Evolutionary conservation across 1,284 basidiomycete genomes (phyloP).

Genomic region (Pseudozyma flocculosa): DNA sequence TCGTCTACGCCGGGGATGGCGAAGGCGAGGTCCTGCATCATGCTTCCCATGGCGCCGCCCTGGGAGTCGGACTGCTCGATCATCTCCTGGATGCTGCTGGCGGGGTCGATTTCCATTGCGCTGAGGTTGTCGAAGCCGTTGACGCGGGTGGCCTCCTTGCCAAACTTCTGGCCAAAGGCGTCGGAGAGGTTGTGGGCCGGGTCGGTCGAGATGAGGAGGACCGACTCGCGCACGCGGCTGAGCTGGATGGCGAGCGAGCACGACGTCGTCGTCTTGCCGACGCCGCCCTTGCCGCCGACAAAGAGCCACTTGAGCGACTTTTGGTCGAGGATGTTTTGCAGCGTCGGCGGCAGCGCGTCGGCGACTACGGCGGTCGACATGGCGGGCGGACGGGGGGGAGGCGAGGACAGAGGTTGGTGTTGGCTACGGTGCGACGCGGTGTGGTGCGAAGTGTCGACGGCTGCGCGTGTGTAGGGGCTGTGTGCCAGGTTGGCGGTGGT

Average conservation of each 20-base stretch:
- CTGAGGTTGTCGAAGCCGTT: slow-evolving; percentile 95
- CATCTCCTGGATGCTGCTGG: slow-evolving; percentile 96
- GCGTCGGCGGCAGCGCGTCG: slow-evolving; percentile 45
- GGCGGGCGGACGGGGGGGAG: not conserved
- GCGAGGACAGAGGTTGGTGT: not conserved
- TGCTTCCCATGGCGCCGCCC: slow-evolving; percentile 82
- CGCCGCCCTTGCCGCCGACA: slow-evolving; percentile 58
- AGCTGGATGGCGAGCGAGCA: slow-evolving; percentile 56
- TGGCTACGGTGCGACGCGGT: too few species aligned
- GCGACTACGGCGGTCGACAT: slow-evolving; percentile 30
- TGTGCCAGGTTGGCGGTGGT: too few species aligned
- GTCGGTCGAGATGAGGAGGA: slow-evolving; percentile 73
- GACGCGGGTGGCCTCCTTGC: slow-evolving; percentile 98
- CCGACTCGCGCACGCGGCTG: slow-evolving; percentile 50
- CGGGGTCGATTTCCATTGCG: slow-evolving; percentile 99
- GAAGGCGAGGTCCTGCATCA: slow-evolving; percentile 99
- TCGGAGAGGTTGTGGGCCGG: slow-evolving; percentile 98
- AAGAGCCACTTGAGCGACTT: slow-evolving; percentile 57
- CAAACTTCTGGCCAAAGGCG: slow-evolving; percentile 98
- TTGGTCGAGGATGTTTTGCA: slow-evolving; percentile 56
- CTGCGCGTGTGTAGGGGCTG: too few species aligned
- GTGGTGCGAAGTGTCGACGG: too few species aligned
- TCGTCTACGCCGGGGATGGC: slow-evolving; percentile 99
- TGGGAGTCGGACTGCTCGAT: slow-evolving; percentile 91
- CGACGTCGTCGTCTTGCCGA: slow-evolving; percentile 57